Conservation (phyloP, 2,329 filamentous ascomycete genomes). For the Metarhizium rileyi region DNA sequence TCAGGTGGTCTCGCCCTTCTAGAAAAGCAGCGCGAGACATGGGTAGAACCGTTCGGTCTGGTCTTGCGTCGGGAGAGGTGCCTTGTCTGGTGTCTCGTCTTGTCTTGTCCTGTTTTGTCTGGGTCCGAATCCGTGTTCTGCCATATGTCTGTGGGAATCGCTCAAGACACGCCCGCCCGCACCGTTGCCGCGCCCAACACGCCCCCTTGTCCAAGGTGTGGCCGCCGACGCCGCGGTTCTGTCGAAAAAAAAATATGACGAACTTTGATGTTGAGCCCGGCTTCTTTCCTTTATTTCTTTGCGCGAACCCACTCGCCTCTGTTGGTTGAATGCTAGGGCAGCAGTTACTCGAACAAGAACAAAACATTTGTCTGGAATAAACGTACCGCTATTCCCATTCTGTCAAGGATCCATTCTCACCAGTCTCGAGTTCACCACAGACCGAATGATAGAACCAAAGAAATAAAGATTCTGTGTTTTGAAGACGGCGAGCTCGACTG, state of each 20-base stretch:
- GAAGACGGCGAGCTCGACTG: not conserved
- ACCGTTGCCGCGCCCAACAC: not conserved
- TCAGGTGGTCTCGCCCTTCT: slow-evolving; percentile 6
- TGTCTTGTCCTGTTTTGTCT: too few relatives aligned
- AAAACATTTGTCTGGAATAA: not conserved
- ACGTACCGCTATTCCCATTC: not conserved
- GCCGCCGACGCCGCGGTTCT: not conserved
- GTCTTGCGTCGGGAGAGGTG: too few relatives aligned
- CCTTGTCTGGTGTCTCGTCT: too few relatives aligned
- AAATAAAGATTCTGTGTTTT: not conserved
- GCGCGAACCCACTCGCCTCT: not conserved
- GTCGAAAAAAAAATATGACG: slow-evolving; percentile 3
- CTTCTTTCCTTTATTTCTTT: not conserved
- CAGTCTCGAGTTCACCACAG: not conserved
- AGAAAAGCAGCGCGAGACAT: slow-evolving; percentile 10
- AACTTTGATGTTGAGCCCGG: not conserved
- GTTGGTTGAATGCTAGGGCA: not conserved
- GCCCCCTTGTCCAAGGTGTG: slow-evolving; percentile 1
- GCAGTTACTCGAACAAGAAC: not conserved
- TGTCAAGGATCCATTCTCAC: not conserved
- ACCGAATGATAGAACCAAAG: not conserved
- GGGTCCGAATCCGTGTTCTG: not conserved
- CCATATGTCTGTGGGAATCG: not conserved
- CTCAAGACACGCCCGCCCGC: not conserved
- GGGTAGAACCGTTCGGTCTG: too few relatives aligned